Evolutionary conservation across 371 early-diverging fungal genomes (phyloP), one percentile per base, ranked within the genome.

Genomic region (Apophysomyces sp.): DNA sequence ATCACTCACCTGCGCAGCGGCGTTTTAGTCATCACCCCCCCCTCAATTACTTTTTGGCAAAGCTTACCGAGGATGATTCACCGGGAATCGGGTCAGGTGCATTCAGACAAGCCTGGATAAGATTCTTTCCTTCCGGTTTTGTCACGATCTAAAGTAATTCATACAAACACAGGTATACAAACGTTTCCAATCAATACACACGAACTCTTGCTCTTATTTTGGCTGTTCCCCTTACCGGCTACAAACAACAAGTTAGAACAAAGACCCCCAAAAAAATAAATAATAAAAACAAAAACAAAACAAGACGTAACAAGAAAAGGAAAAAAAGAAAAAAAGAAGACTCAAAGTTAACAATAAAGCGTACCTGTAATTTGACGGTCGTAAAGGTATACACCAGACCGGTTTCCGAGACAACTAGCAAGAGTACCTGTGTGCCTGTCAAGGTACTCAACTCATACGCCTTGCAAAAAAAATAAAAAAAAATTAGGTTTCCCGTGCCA

Each of bases 311-410:
- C 21, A 44, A 44, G 6, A 44, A 44, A n/a, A 13, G 21, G 2
- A 37, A 37, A 37, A 2, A 11, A 37, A 37, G 2, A 37, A 37
- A 37, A 37, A 37, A 37, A 37, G n/a, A n/a, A n/a, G n/a, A n/a
- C n/a, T n/a, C n/a, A n/a, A n/a, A n/a, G n/a, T n/a, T n/a, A n/a
- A n/a, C n/a, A n/a, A 34, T 34, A 8, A 1, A 4, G 8, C 21
- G n/a, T 44, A 97, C 96, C 75, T 96, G 95, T 39, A 99, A 83
- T 78, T 97, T 98, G 15, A 94, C 91, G 3, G 99, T 98, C 12
- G 99, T 97, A 73, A 97, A 98, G 0, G 99, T 98, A 77, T 98
- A 99, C 6, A 99, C 99, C 67, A 97, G 90, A 24, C 99, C 98
- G 24, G 96, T 97, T 75, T 96, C 98, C 3, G 97, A 95, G 16